phyloP scores from a whole-genome alignment of 1,284 basidiomycete genomes.

The Sporisorium reilianum region DNA sequence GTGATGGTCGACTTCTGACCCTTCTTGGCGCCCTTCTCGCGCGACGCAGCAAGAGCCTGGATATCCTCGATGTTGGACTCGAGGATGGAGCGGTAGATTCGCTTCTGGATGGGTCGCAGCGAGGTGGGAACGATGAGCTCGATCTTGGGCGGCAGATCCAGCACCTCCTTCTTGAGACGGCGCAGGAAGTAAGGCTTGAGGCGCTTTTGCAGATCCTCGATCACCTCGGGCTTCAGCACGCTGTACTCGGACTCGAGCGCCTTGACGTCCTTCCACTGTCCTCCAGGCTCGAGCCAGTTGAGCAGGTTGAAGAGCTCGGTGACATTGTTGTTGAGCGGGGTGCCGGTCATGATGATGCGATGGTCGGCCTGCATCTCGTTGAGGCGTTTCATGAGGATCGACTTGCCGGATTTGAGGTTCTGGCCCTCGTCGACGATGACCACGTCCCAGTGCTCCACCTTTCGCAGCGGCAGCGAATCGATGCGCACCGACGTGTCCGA shows the following conservation, averaged over 20 bases:
- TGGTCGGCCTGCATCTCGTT: slow-evolving; percentile 83
- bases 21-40: slow-evolving; percentile 21
- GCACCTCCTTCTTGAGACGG: slow-evolving; percentile 89
- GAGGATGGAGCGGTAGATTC: slow-evolving; percentile 77
- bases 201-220: slow-evolving; percentile 78
- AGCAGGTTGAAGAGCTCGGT: slow-evolving; percentile 74
- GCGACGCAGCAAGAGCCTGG: slow-evolving; percentile 46
- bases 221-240: slow-evolving; percentile 59
- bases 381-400: slow-evolving; percentile 83
- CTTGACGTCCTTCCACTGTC: slow-evolving; percentile 53
- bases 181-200: slow-evolving; percentile 92
- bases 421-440: slow-evolving; percentile 94
- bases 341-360: slow-evolving; percentile 90
- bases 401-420: slow-evolving; percentile 75
- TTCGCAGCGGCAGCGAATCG: slow-evolving; percentile 73
- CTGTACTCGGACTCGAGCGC: slow-evolving; percentile 48
- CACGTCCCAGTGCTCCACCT: slow-evolving; percentile 88
- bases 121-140: slow-evolving; percentile 88
- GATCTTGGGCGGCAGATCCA: slow-evolving; percentile 87
- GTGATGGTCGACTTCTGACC: slow-evolving; percentile 44
- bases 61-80: slow-evolving; percentile 58
- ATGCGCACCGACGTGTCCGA: slow-evolving; percentile 42
- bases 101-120: slow-evolving; percentile 87
- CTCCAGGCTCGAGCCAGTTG: slow-evolving; percentile 52
- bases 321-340: slow-evolving; percentile 96